Evolutionary conservation across 192 early-diverging fungal genomes (phyloP), one percentile per base, ranked within the genome.

Genomic region (Cladochytrium replicatum): DNA sequence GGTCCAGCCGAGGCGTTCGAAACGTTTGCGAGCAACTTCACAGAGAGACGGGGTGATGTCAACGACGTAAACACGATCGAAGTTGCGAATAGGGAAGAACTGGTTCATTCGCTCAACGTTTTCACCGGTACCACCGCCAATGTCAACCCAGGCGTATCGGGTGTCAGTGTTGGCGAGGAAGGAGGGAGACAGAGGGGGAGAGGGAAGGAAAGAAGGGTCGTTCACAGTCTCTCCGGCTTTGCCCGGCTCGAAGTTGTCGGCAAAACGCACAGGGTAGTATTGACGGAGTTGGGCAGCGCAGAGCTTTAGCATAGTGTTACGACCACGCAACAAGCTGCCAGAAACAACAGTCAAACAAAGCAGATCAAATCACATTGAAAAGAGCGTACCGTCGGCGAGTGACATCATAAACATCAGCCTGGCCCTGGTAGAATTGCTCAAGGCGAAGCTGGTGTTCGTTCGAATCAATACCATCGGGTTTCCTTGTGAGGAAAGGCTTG

Each of bases 11-110:
- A 77, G 65, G 28, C 64, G 57, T 44, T 81, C 63, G 69, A 88
- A 89, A 34, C 88, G 71, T 43, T 83, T 69, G 32, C 75, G 67
- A 24, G 87, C 87, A 42, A 91, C 65, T 25, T 81, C 69, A 60
- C 88, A 91, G 3, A 89, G 59, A 1, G 86, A 85, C 7, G 79
- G 83, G 39, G 84, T 87, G 8, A 91, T 77, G 61, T 91, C 88
- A 7, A 91, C 81, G 23, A 89, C 48, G 57, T 88, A 87, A 2
- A 91, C 81, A 29, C 60, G 57, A 58, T 82, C 72, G 57, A 91
- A 91, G 60, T 81, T 77, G 50, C 63, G 63, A 42, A 89, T 82
- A 19, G 78, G 82, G 61, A 80, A 82, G 46, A 70, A 75, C 15
- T 57, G 41, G 64, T 87, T 78, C 88, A 91, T 89, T 51, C 54